Conservation (phyloP, 2,329 filamentous ascomycete species). For the Hymenoscyphus scutula region DNA sequence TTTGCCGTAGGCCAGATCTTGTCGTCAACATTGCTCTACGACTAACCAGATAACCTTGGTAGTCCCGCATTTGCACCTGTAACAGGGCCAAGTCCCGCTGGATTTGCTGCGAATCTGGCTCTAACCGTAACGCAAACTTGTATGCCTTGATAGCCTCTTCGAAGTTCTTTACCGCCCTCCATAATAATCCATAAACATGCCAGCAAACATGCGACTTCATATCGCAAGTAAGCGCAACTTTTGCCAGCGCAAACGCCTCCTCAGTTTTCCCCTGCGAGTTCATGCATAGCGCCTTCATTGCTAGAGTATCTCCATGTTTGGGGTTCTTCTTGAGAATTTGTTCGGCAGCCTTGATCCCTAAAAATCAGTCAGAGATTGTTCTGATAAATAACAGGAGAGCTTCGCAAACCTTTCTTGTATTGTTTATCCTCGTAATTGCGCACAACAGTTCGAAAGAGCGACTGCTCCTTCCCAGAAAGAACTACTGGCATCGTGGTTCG, state of each 20-base stretch:
- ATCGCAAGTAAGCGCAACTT: slow-evolving; percentile 87
- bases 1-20: slow-evolving; percentile 77
- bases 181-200: slow-evolving; percentile 96
- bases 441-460: slow-evolving; percentile 92
- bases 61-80: slow-evolving; percentile 96
- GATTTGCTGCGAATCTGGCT: slow-evolving; percentile 93
- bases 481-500: slow-evolving; percentile 62
- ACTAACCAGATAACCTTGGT: slow-evolving; percentile 87
- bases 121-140: slow-evolving; percentile 88
- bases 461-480: slow-evolving; percentile 81
- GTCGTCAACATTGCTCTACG: slow-evolving; percentile 83
- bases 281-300: slow-evolving; percentile 97
- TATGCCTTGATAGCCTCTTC: slow-evolving; percentile 99
- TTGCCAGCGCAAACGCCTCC: slow-evolving; percentile 90
- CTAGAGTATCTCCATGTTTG: slow-evolving; percentile 95
- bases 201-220: slow-evolving; percentile 99
- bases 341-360: slow-evolving; percentile 88
- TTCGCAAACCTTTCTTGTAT: slow-evolving; percentile 73
- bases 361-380: slow-evolving; percentile 14
- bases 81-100: slow-evolving; percentile 89
- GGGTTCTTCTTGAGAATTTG: slow-evolving; percentile 94
- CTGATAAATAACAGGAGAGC: slow-evolving; percentile 12
- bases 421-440: slow-evolving; percentile 98
- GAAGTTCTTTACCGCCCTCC: slow-evolving; percentile 93
- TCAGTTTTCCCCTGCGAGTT: slow-evolving; percentile 89